Base-by-base conservation (phyloP, 257 asterid species). In the Cinchona pubescens region DNA sequence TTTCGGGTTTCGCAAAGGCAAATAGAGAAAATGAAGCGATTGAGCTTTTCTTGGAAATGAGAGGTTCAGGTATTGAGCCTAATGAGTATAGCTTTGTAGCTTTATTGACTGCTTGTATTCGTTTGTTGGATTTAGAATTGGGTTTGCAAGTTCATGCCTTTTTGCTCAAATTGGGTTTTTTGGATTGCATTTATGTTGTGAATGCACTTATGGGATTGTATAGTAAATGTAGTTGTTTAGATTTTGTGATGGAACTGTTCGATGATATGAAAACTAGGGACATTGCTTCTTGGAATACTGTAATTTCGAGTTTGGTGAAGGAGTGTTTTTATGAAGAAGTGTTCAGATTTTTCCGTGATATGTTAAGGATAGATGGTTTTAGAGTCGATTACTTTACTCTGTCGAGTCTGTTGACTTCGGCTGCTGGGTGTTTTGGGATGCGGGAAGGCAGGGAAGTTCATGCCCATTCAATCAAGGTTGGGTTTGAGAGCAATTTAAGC, bases 161-260 rank as follows among this genome's bases (percentile, higher is more conserved):
- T 6, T 73, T 83, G 77, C 46, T 88, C 27, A 92, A 93, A 79
- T 82, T 84, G 71, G 98, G 96, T 35, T 84, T 85, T 42, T 67
- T 86, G 71, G 79, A 76, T 69, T 85, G 80, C 75, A 76, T 68
- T 56, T 83, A 82, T 77, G 96, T 94, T n/a, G 89, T 78, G 49
- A 94, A 94, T 84, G 91, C 94, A 18, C 71, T 89, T 38, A 88
- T 94, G 97, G 94, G 90, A 14, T 53, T 92, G 86, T 94, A 92
- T 70, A 77, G 85, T 69, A 91, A 89, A 75, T 83, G 96, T 79
- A 73, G 83, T 23, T 79, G 86, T 78, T 74, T 81, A 21, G 90
- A 88, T 61, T 83, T 37, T 78, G 93, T 77, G 4, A 46, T 88
- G 75, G 78, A 84, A 37, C 4, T 92, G 94, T 92, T 94, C 62